phyloP scores from a whole-genome alignment of 768 basidiomycete species.

The Phaeotremella skinneri region DNA sequence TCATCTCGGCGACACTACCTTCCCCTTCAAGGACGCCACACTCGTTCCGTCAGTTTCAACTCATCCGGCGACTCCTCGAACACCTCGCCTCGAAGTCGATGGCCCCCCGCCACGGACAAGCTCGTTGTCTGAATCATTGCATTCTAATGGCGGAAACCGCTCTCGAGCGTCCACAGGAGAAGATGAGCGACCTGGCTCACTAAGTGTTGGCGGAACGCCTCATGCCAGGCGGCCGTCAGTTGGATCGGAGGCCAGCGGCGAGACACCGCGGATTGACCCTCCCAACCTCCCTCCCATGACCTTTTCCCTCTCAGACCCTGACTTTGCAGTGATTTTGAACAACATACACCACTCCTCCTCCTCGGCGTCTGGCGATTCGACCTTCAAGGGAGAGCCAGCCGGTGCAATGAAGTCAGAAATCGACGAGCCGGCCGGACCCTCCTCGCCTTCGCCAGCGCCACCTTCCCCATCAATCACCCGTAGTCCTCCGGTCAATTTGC shows the following conservation, averaged over 20 bases:
- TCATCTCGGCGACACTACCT: slow-evolving; percentile 14
- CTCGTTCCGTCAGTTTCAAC: slow-evolving; percentile 12
- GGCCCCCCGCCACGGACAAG: slow-evolving; percentile 41
- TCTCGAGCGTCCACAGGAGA: background rate
- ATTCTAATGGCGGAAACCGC: slow-evolving; percentile 6
- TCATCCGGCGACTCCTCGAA: slow-evolving; percentile 3
- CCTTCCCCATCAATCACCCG: slow-evolving; percentile 22
- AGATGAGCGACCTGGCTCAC: background rate
- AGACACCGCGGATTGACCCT: slow-evolving; percentile 61
- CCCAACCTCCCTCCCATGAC: slow-evolving; percentile 85
- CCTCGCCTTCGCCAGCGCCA: slow-evolving; percentile 25
- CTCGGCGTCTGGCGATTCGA: background rate
- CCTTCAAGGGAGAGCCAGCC: background rate
- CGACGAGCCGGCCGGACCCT: slow-evolving; percentile 59
- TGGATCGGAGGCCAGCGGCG: background rate
- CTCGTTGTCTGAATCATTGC: slow-evolving; percentile 34
- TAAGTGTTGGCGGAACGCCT: too few relatives aligned
- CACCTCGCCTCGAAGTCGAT: slow-evolving; percentile 4
- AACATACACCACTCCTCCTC: slow-evolving; percentile 38
- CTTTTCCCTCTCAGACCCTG: slow-evolving; percentile 78
- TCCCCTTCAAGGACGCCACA: slow-evolving; percentile 29
- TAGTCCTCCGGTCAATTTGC: slow-evolving; percentile 21
- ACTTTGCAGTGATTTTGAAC: slow-evolving; percentile 59
- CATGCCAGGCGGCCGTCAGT: slow-evolving; percentile 2
- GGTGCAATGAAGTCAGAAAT: slow-evolving; percentile 34